A percentile compares a stretch with the other conserved stretches of the same genome.
Conservation (phyloP, 2,329 filamentous ascomycete genomes). For the Didymella glomerata region DNA sequence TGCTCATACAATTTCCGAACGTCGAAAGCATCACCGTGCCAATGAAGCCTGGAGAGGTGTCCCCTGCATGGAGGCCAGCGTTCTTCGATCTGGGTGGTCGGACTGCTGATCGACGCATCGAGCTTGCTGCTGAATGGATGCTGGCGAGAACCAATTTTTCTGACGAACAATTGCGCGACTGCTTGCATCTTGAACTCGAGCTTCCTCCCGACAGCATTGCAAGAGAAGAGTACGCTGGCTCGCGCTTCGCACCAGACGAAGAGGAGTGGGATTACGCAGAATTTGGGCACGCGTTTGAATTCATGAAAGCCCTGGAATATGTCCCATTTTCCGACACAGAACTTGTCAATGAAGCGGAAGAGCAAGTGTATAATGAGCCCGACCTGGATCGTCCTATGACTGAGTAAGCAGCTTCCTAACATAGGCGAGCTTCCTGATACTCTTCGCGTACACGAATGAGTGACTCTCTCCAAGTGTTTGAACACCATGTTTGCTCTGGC, state of each 20-base stretch:
- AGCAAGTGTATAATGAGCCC: neutral
- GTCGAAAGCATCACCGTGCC: slow-evolving; percentile 37
- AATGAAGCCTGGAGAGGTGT: slow-evolving; percentile 31
- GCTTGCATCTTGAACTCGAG: slow-evolving; percentile 40
- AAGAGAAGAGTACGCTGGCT: slow-evolving; percentile 32
- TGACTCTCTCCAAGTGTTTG: neutral
- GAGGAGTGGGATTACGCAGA: slow-evolving; percentile 41
- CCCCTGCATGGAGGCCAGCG: slow-evolving; percentile 33
- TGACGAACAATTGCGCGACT: slow-evolving; percentile 32
- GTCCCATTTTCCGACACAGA: no score
- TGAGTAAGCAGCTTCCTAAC: neutral
- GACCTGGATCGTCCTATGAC: neutral
- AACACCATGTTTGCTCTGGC: neutral
- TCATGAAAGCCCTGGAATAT: slow-evolving; percentile 10
- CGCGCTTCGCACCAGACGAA: slow-evolving; percentile 32
- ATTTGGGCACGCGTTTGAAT: slow-evolving; percentile 18
- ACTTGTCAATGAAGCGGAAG: neutral
- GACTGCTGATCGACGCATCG: slow-evolving; percentile 39
- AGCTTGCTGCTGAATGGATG: slow-evolving; percentile 40
- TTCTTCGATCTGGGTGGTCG: slow-evolving; percentile 38
- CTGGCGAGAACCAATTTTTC: slow-evolving; percentile 31
- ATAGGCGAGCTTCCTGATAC: neutral
- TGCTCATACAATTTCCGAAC: slow-evolving; percentile 36
- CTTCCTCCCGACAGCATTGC: slow-evolving; percentile 18
- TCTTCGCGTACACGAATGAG: neutral